Evolutionary conservation across 768 basidiomycete genomes (phyloP), one percentile per base, ranked within the genome.

Genomic region (Hebeloma cylindrosporum): DNA sequence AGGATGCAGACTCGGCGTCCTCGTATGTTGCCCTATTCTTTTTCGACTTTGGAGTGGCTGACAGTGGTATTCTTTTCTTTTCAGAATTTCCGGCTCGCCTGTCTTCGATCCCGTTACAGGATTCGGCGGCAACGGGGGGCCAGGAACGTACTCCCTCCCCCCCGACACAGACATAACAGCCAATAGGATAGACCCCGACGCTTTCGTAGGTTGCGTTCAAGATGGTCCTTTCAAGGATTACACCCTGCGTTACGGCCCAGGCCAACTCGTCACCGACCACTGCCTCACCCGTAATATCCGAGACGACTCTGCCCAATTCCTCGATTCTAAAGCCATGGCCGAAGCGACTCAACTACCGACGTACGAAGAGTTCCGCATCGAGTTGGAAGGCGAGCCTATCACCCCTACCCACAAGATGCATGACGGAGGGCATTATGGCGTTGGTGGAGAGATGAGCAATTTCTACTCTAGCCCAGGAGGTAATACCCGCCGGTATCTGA

Each of bases 381-480:
- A 70, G 52, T 56, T 72, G 0, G 70, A 72, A 41, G 69, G 69
- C 7, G 34, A 42, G 23, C 63, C 63, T 4, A 45, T 60, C n/a
- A 65, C 61, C 1, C 22, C 45, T 13, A 48, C 45, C 5, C 45
- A 55, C 17, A 65, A 60, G 22, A 32, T 64, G 23, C 70, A 71
- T 29, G 70, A 69, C 32, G 62, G 53, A 0, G 72, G 67, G 2
- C 70, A 72, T 53, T 43, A 60, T n/a, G 43, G 50, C 1, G 53
- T 71, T 13, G 68, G 67, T 2, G 72, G 62, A 4, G 62, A 63
- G 3, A 50, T 61, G 58, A 45, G 51, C 16, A 65, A 71, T 44
- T 42, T 56, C 5, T 70, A 61, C 47, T 69, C 69, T 2, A 71
- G 69, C 38, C 68, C 67, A 8, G 68, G 63, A 60, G 70, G 70